phyloP scores from a whole-genome alignment of 2,329 filamentous ascomycete species.

The Triangularia setosa region DNA sequence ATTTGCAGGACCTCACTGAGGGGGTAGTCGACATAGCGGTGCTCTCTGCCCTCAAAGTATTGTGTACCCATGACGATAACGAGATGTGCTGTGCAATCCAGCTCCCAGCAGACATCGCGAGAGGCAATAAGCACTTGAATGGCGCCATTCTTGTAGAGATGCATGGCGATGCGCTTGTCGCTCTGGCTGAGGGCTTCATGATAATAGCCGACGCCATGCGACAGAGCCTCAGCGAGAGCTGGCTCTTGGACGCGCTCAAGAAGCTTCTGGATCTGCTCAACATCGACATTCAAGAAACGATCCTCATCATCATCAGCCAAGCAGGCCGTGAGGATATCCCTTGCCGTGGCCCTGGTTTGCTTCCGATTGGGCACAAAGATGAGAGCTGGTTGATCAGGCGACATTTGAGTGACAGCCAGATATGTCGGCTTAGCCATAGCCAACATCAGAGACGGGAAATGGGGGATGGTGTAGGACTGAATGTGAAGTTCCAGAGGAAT shows the following conservation, averaged over 20 bases:
- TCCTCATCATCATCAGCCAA: slow-evolving; percentile 88
- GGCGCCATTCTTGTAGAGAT: slow-evolving; percentile 83
- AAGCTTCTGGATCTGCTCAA: slow-evolving; percentile 76
- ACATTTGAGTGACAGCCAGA: slow-evolving; percentile 80
- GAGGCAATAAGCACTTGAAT: slow-evolving; percentile 76
- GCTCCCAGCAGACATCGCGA: slow-evolving; percentile 93
- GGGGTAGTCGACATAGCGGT: slow-evolving; percentile 94
- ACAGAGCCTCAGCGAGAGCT: slow-evolving; percentile 80
- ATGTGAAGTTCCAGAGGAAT: slow-evolving; percentile 90
- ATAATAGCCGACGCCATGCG: slow-evolving; percentile 94
- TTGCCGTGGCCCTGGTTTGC: slow-evolving; percentile 81
- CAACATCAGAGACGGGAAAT: slow-evolving; percentile 97
- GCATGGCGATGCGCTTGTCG: slow-evolving; percentile 90
- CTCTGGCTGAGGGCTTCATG: slow-evolving; percentile 86
- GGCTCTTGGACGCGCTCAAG: slow-evolving; percentile 81
- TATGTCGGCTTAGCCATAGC: slow-evolving; percentile 97
- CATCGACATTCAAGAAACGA: slow-evolving; percentile 81
- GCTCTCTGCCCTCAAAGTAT: slow-evolving; percentile 93
- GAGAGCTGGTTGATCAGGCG: slow-evolving; percentile 82
- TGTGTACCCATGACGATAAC: slow-evolving; percentile 98
- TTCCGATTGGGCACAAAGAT: slow-evolving; percentile 92
- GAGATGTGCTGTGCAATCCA: slow-evolving; percentile 81
- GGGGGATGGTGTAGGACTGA: slow-evolving; percentile 91
- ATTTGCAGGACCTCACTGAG: slow-evolving; percentile 94
- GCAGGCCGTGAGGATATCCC: slow-evolving; percentile 84